phyloP scores from a whole-genome alignment of 208 protist genomes.

The Leishmania guyanensis region DNA sequence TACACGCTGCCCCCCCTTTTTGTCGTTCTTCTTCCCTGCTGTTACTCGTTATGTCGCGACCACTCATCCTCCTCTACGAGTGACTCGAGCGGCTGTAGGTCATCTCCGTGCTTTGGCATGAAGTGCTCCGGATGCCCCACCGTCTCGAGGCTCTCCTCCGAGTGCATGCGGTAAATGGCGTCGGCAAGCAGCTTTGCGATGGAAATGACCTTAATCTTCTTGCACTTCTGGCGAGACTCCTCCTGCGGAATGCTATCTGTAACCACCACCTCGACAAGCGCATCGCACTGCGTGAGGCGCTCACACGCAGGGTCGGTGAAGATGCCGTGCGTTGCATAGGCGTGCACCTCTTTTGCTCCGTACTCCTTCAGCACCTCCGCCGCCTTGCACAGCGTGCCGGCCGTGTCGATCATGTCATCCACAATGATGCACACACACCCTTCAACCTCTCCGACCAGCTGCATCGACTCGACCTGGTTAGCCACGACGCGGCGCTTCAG shows the following conservation, averaged over 20 bases:
- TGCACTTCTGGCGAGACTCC: slow-evolving; percentile 60
- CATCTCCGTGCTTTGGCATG: slow-evolving; percentile 52
- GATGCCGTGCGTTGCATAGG: slow-evolving; percentile 94
- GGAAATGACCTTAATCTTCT: slow-evolving; percentile 87
- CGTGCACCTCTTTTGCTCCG: slow-evolving; percentile 94
- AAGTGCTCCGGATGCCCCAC: slow-evolving; percentile 39
- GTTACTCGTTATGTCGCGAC: slow-evolving; percentile 32
- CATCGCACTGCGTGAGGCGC: slow-evolving; percentile 84
- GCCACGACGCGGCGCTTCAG: slow-evolving; percentile 94
- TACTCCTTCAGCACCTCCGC: slow-evolving; percentile 93
- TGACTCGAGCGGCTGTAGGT: slow-evolving; percentile 78
- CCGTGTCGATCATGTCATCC: slow-evolving; percentile 99
- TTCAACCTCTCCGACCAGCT: slow-evolving; percentile 95
- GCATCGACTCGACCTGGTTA: slow-evolving; percentile 93
- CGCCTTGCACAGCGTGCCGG: slow-evolving; percentile 94
- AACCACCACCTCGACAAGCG: slow-evolving; percentile 92
- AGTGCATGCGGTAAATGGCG: slow-evolving; percentile 88
- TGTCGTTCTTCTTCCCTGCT: background rate
- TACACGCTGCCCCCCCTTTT: background rate
- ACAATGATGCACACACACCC: slow-evolving; percentile 95
- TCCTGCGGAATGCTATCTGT: slow-evolving; percentile 93
- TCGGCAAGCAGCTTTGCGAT: slow-evolving; percentile 87
- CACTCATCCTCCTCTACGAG: slow-evolving; percentile 87
- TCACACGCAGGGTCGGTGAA: slow-evolving; percentile 94
- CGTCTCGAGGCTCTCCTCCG: slow-evolving; percentile 79